phyloP scores from a whole-genome alignment of 73 alveolate genomes.

The Stentor roeselii region DNA sequence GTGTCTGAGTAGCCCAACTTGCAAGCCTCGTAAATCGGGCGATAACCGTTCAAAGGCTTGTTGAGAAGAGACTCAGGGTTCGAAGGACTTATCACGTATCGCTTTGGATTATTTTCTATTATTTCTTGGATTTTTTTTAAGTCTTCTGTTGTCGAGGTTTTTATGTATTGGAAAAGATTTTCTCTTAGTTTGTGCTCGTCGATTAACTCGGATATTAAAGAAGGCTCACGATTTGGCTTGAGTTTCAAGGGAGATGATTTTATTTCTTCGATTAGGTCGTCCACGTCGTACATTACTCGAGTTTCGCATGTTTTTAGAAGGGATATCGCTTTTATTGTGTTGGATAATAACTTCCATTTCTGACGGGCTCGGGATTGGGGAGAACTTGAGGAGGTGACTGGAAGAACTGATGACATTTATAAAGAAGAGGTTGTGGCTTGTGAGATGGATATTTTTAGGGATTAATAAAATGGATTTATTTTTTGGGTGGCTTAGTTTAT shows the following conservation, averaged over 20 bases:
- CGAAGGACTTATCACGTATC: neutral
- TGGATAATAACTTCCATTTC: neutral
- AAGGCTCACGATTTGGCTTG: neutral
- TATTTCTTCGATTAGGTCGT: neutral
- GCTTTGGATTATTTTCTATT: neutral
- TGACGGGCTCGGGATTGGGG: no score
- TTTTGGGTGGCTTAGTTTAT: no score
- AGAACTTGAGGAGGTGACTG: no score
- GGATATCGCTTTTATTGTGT: neutral
- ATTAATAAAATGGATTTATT: no score
- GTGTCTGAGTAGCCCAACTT: neutral
- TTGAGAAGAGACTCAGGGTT: neutral
- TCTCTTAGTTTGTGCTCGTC: conserved; percentile 14
- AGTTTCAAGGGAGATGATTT: neutral
- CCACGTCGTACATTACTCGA: neutral
- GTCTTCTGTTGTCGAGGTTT: neutral
- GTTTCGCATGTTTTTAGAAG: neutral
- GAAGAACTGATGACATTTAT: no score
- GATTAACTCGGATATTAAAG: neutral
- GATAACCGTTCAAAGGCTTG: neutral
- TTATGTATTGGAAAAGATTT: neutral
- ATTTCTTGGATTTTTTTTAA: neutral
- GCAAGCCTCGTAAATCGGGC: conserved; percentile 9
- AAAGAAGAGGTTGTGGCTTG: no score
- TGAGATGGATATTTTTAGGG: no score